Evolutionary conservation across 2,329 filamentous ascomycete species (phyloP), one percentile per base, ranked within the genome.

Genomic region (Talaromyces albobiverticillius): DNA sequence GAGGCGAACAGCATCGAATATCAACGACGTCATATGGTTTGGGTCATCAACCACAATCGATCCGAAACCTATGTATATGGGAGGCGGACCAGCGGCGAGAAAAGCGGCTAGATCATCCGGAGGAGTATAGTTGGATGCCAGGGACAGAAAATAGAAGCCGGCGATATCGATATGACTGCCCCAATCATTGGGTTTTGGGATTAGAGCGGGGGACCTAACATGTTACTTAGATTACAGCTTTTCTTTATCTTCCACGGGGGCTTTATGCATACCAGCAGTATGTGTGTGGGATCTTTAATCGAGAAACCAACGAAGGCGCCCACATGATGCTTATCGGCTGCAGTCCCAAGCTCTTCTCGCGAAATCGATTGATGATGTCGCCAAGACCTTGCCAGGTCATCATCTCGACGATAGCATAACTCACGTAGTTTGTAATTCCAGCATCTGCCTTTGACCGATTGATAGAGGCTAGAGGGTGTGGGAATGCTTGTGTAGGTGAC

Each of bases 371-470:
- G 66, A 96, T 93, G 5, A 96, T 78, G 69, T 96, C 92, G 34
- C 92, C 92, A 3, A 96, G 75, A 0, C 90, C 91, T 71, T 96
- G 90, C 90, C 90, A 95, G 10, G 91, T 92, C 79, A 96, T 84
- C 82, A 95, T 89, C 61, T 96, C 91, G 2, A 95, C 88, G 18
- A 95, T 76, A 0, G 87, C 85, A 63, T 95, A 96, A 0, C 87
- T 89, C 54, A 95, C 79, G 64, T 89, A 93, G 62, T 94, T 95
- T 1, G 89, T 87, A 55, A 90, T 80, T n/a, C 82, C 82, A 4
- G 83, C 79, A 62, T 94, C 89, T 1, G 87, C 87, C 61, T 90
- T 90, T 0, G 86, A 84, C 1, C 84, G 84, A 58, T 89, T 82
- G 54, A 95, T 86, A 59, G 94, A 93, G 0, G 90, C 90, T 22